Base-by-base conservation (phyloP, 768 basidiomycete species). In the Megacollybia marginata region DNA sequence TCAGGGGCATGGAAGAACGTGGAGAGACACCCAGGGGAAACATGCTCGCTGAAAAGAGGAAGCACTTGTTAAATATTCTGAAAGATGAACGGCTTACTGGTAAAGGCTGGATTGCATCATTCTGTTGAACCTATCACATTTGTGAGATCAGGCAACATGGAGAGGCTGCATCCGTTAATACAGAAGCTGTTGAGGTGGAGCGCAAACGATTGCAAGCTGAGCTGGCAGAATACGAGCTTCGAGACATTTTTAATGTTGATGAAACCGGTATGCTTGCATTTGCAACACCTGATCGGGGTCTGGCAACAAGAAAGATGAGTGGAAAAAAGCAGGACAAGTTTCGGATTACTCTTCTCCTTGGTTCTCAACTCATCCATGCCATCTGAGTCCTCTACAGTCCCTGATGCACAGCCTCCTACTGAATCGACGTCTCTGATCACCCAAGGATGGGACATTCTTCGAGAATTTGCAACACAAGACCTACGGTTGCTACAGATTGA, bases 171-270 rank as follows among this genome's bases (percentile, higher is more conserved):
- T 72, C n/a, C n/a, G n/a, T n/a, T n/a, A n/a, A n/a, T n/a, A n/a
- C n/a, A n/a, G n/a, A n/a, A n/a, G n/a, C n/a, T 15, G 58, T 68
- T 18, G 60, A 61, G 12, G 35, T 47, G 0, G 67, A 71, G 52
- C 36, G 52, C 2, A 33, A 55, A 6, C 49, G 54, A 0, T 33
- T 73, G 1, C 55, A 60, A 35, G 56, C 60, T 18, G 35, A 70
- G 1, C 64, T 69, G 9, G 45, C 54, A 35, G 57, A 58, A 1
- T 71, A 67, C 49, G n/a, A 49, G 36, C 47, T 52, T 5, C 42
- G 49, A 13, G 65, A 72, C 49, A 60, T 67, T n/a, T 72, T 64
- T 35, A 72, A 71, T 51, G 58, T 63, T 52, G 69, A 72, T 51
- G 62, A 70, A 0, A 28, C 20, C 47, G 48, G n/a, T n/a, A n/a